Evolutionary conservation across 306 rosid genomes (phyloP), one percentile per base, ranked within the genome.

Genomic region (Myrica gale): DNA sequence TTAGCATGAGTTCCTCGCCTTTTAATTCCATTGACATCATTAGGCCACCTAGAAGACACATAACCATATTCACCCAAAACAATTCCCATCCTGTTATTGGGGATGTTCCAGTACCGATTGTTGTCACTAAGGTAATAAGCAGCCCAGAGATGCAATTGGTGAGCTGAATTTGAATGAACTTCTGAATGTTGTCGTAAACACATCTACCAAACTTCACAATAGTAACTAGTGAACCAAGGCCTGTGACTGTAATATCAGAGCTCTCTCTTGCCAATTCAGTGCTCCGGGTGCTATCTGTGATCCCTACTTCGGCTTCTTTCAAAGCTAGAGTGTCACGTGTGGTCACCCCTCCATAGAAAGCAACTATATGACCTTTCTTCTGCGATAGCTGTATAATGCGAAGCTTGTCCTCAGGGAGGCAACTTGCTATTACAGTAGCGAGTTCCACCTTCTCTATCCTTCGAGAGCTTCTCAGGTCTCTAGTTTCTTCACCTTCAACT

Each of bases 11-110:
- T 47, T 78, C 81, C 19, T 73, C 23, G 5, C 60, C 43, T 23
- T 72, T 81, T 9, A 84, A 73, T 70, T 85, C 80, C 93, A 90
- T 87, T 58, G 20, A 73, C 93, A 90, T 85, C 91, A 87, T 85
- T 20, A 54, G 73, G 68, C 85, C 74, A 60, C 96, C 96, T 5
- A 88, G 83, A 74, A 84, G 68, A 68, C 69, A 73, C 77, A 80
- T 15, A 39, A 82, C 19, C 71, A 78, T 52, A 77, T 82, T 88
- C 84, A 88, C 80, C 93, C 96, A 92, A 20, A 85, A 75, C 78
- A 89, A 52, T 13, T 85, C 91, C 42, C 72, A 1, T 42, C 86
- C 71, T 20, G 90, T 72, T 53, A 92, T 65, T 0, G 93, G 91
- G 1, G 96, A 87, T 66, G 79, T 79, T 66, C 96, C 97, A 4